These are phyloP conservation scores for Platanthera zijinensis DNA, from an alignment of 106 monocot genomes.

Conservation along the genomic window DNA sequence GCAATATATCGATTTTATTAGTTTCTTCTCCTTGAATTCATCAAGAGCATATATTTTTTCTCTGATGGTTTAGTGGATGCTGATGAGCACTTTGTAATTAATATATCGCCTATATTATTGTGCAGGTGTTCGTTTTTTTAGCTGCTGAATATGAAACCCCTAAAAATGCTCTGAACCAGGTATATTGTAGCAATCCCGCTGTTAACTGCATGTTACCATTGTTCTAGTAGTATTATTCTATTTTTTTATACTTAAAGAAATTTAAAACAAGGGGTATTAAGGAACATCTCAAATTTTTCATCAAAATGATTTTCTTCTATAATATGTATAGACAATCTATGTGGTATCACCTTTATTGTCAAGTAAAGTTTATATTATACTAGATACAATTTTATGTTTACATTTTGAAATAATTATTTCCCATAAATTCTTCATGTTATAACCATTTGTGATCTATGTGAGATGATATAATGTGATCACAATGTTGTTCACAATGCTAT, in stretches of 20 bases:
- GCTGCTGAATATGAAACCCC: conserved; percentile 89
- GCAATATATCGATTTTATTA: no score
- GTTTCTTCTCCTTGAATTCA: no score
- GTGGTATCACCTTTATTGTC: no score
- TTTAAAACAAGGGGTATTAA: background rate
- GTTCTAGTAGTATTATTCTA: background rate
- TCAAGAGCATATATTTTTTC: background rate
- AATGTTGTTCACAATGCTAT: background rate
- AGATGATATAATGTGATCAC: background rate
- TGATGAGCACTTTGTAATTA: background rate
- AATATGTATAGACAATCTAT: no score
- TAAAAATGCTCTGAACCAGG: conserved; percentile 86
- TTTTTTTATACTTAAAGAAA: background rate
- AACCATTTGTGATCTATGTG: no score
- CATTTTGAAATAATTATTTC: no score
- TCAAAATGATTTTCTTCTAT: no score
- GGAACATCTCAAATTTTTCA: no score
- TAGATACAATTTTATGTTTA: no score
- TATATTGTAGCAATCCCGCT: conserved; percentile 7
- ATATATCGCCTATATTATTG: background rate
- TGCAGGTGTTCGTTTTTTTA: conserved; percentile 93
- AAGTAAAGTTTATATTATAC: no score
- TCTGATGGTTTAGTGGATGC: background rate
- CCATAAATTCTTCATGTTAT: no score
- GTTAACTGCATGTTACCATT: background rate